Evolutionary conservation across 2,329 filamentous ascomycete species (phyloP), one percentile per base, ranked within the genome.

Genomic region (Cryphonectria parasitica): DNA sequence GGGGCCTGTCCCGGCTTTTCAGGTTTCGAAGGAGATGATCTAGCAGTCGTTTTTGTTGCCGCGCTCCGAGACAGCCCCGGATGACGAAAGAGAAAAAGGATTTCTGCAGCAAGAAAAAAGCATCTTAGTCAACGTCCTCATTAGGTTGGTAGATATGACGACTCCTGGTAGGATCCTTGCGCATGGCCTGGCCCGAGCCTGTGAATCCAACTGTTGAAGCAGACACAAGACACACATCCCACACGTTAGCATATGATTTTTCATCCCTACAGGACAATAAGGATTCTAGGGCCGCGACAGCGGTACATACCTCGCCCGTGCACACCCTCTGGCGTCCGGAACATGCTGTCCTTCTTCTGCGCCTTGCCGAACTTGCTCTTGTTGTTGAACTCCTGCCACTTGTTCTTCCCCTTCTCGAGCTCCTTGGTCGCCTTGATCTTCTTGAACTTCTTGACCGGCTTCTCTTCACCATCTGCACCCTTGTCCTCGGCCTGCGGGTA

Each of bases 131-230:
- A 77, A 92, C 84, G 71, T 94, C 92, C 69, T 92, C 91, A 77
- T 88, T 90, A 75, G 90, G 86, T 80, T 95, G 90, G 81, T 97
- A 97, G 75, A 96, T 91, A 78, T 97, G 94, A 77, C 94, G 91
- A 79, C 88, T 91, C 77, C 95, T 88, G 73, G 91, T 90, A 64
- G 90, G 89, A 79, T 98, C 96, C 81, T 97, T 98, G 76, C 94
- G 92, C 96, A 98, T 98, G 75, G 92, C 88, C 82, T 97, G 94
- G 71, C 96, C 96, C 68, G 95, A 98, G 73, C 96, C 96, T 11
- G 94, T 97, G 78, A 99, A 98, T 45, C 96, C 96, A 78, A 99
- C 96, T 98, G 75, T 8, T 22, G 25, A 34, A 19, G 28, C 31
- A 39, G 7, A 41, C 31, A 64, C 7, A 49, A 39, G 36, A 39